Conservation (phyloP, 148 eudicot genomes). For the Rhododendron ovatum region DNA sequence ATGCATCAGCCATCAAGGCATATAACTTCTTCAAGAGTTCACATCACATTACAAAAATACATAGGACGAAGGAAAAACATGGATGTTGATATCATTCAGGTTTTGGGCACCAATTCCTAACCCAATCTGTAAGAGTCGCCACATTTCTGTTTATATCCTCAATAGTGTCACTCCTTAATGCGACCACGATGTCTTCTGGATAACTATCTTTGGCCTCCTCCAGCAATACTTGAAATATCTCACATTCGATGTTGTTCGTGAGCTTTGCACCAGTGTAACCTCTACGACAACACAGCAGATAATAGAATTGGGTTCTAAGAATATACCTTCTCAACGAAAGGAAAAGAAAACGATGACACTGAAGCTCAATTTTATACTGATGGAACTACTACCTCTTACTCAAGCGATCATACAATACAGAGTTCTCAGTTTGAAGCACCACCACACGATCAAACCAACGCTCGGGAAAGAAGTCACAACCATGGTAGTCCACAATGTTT, state of each 20-base stretch:
- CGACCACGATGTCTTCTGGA: slow-evolving; percentile 46
- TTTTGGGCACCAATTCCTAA: slow-evolving; percentile 44
- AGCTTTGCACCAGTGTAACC: slow-evolving; percentile 80
- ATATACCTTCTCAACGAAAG: neutral
- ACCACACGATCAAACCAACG: slow-evolving; percentile 89
- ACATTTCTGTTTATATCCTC: slow-evolving; percentile 66
- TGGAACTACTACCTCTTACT: slow-evolving; percentile 47
- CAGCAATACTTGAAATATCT: slow-evolving; percentile 69
- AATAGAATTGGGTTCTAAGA: neutral
- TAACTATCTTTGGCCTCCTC: slow-evolving; percentile 81
- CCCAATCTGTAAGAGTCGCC: slow-evolving; percentile 53
- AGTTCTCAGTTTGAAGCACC: slow-evolving; percentile 85
- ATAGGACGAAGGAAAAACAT: neutral
- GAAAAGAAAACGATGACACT: neutral
- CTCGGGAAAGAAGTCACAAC: slow-evolving; percentile 95
- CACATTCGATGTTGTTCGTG: slow-evolving; percentile 68
- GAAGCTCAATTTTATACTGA: neutral
- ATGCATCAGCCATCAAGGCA: too few relatives aligned
- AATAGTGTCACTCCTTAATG: slow-evolving; percentile 43
- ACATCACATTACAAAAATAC: neutral
- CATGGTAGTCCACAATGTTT: slow-evolving; percentile 84
- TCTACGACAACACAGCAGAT: slow-evolving; percentile 28
- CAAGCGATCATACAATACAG: slow-evolving; percentile 79
- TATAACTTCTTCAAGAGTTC: neutral
- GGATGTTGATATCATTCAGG: neutral